Evolutionary conservation across 768 basidiomycete species (phyloP), one percentile per base, ranked within the genome.

Genomic region (Termitomyces sp.): DNA sequence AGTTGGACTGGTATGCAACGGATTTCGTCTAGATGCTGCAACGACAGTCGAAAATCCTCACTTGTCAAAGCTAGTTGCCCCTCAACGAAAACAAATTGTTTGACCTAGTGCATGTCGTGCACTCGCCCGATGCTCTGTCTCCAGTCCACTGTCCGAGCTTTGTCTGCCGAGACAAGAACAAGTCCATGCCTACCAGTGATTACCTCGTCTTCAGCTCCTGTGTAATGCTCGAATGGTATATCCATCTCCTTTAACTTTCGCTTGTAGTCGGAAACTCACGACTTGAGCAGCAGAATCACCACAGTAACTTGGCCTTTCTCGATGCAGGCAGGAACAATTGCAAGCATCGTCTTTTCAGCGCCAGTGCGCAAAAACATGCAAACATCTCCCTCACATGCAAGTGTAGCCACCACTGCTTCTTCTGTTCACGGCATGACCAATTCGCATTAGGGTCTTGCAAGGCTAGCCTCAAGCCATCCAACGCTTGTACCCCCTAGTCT

Each of bases 311-410:
- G 0, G 7, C 28, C 16, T 1, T 14, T 10, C 18, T 56, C 55
- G 0, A 51, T 7, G 0, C 33, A 13, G 0, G 49, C 20, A 5
- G 55, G 55, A 18, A 56, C 51, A 3, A 56, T 11, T 13, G 48
- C 55, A 5, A 56, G 28, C 48, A 56, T 51, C 0, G 55, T 56
- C 6, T 56, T 56, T 0, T 40, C 55, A 9, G 48, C 38, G 2
- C 48, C 55, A 35, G 55, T 56, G 1, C 49, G n/a, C 8, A 56
- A 9, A 6, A 50, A 16, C 1, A 30, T 30, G 5, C 47, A 51
- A 2, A 56, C 55, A 44, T 56, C 55, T 3, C 3, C 8, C 4
- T 46, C 2, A 3, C 13, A 18, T 7, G 26, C 26, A 26, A 26
- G 26, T 4, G 26, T 26, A 26, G 26, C 26, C 2, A 2, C 4